Percentiles rank a stretch among this genome's conserved stretches.
phyloP scores from a whole-genome alignment of 768 basidiomycete species.

The Sporobolomyces phaffii region DNA sequence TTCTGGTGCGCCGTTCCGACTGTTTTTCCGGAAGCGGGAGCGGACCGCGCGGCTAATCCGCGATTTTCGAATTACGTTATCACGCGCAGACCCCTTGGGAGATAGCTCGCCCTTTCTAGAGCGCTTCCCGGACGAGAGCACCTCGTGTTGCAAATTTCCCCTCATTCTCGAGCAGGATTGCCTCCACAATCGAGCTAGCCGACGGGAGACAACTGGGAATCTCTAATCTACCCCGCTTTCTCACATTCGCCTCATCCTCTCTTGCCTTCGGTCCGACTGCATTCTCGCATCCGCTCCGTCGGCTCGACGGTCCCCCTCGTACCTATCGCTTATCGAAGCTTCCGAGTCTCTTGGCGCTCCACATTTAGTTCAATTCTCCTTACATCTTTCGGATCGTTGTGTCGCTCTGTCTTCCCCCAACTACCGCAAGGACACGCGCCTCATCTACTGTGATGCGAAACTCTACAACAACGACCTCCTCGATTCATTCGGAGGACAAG shows the following conservation, averaged over 20 bases:
- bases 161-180: no score
- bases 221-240: background rate
- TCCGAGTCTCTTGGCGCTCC: slow-evolving; percentile 1
- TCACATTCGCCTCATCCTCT: background rate
- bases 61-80: background rate
- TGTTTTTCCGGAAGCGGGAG: background rate
- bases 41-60: background rate
- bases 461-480: background rate
- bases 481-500: background rate
- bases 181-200: background rate
- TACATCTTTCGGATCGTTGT: background rate
- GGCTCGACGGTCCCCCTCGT: background rate
- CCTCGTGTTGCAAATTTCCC: no score
- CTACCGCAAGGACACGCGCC: background rate
- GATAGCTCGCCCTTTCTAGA: background rate
- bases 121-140: no score
- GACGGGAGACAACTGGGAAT: background rate
- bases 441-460: background rate
- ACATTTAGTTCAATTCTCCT: background rate
- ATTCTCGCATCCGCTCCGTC: background rate
- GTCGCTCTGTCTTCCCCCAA: background rate
- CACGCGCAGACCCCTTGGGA: background rate
- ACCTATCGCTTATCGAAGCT: slow-evolving; percentile 7
- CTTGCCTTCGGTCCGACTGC: background rate
- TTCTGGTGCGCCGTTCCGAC: background rate